Percentiles rank a stretch among this genome's conserved stretches.
Conservation (phyloP, 805 yeast species). For the Kockiozyma suomiensis region DNA sequence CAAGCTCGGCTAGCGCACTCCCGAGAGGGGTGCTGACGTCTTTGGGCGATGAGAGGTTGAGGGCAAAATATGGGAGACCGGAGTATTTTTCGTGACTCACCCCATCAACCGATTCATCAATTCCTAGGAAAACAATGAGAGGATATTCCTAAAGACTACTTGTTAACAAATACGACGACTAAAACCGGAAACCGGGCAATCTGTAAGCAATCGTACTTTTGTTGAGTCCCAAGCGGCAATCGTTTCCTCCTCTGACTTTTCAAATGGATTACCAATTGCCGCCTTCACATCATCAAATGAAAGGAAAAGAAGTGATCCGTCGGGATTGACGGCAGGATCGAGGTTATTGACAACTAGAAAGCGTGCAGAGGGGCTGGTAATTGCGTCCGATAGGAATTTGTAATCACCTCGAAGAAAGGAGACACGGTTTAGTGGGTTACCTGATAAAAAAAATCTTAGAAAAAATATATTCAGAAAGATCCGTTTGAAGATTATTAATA, state of each 20-base stretch:
- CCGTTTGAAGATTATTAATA: neutral
- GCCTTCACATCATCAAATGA: constrained; percentile 41
- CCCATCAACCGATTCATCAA: constrained; percentile 44
- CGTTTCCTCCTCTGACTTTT: constrained; percentile 35
- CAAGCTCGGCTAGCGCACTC: constrained; percentile 5
- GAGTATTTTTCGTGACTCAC: constrained; percentile 35
- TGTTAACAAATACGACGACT: neutral
- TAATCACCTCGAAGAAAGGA: constrained; percentile 62
- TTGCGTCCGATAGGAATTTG: constrained; percentile 53
- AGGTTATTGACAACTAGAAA: constrained; percentile 49
- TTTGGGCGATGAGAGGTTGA: constrained; percentile 39
- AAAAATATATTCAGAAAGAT: neutral
- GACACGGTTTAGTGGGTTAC: constrained; percentile 62
- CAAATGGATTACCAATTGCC: constrained; percentile 45
- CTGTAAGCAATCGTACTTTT: constrained; percentile 39
- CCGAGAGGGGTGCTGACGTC: constrained; percentile 9
- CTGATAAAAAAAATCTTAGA: constrained; percentile 40
- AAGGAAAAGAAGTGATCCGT: constrained; percentile 42
- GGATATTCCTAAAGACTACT: constrained; percentile 14
- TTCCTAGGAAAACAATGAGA: constrained; percentile 52
- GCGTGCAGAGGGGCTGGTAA: constrained; percentile 51
- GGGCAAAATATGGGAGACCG: constrained; percentile 48
- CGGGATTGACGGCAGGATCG: constrained; percentile 30
- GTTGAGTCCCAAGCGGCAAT: constrained; percentile 44
- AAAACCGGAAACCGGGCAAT: neutral